Evolutionary conservation across 169 alveolate species (phyloP).

Genomic region (Plasmodium coatneyi): DNA sequence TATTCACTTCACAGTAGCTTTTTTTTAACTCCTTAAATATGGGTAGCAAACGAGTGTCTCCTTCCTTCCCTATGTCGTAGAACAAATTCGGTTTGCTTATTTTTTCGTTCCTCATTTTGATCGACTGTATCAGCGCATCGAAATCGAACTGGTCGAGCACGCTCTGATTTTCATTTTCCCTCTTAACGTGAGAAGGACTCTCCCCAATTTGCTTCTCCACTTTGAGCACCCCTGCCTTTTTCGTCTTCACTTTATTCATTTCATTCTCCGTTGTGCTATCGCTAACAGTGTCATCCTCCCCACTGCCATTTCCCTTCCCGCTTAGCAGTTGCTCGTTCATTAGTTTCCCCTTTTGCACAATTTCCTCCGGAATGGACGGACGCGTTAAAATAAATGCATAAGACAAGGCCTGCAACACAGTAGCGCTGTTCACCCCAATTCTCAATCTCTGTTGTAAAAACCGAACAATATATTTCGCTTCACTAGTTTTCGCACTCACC

Average conservation of each 20-base stretch:
- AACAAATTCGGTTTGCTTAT: slow-evolving; percentile 64
- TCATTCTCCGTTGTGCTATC: not conserved
- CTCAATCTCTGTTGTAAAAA: slow-evolving; percentile 95
- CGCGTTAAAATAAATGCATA: slow-evolving; percentile 87
- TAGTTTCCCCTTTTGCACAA: slow-evolving; percentile 24
- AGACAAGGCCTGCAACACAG: slow-evolving; percentile 92
- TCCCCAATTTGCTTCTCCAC: slow-evolving; percentile 20
- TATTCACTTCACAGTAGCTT: slow-evolving; percentile 44
- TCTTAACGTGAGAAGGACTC: slow-evolving; percentile 14
- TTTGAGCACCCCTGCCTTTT: slow-evolving; percentile 16
- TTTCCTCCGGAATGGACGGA: slow-evolving; percentile 72
- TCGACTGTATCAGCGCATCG: slow-evolving; percentile 11
- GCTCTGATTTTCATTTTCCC: not conserved
- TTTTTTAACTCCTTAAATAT: slow-evolving; percentile 67
- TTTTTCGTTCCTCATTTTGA: slow-evolving; percentile 46
- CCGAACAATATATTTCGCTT: slow-evolving; percentile 95
- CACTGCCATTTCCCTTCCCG: not conserved
- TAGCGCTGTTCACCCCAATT: slow-evolving; percentile 96
- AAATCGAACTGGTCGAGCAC: not conserved
- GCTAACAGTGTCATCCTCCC: not conserved
- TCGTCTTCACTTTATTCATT: slow-evolving; percentile 5
- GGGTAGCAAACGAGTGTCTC: slow-evolving; percentile 66
- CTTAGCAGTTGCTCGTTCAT: slow-evolving; percentile 34
- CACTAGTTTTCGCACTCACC: slow-evolving; percentile 92
- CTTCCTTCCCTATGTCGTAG: slow-evolving; percentile 61